phyloP scores from a whole-genome alignment of 2,329 filamentous ascomycete species.

The Xylariaceae sp. region DNA sequence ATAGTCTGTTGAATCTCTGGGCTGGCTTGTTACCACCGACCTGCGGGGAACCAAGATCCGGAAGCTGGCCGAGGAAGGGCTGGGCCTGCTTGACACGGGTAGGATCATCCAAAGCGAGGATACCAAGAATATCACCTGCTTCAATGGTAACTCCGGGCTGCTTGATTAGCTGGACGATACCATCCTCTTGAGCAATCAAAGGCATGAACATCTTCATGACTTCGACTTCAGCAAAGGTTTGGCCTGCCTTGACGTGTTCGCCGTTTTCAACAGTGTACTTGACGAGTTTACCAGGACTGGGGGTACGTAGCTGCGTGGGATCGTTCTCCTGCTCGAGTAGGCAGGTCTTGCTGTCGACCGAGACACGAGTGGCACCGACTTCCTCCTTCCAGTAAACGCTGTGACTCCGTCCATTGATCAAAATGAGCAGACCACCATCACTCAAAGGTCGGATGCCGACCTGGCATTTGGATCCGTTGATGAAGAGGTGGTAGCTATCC shows the following conservation, averaged over 20 bases:
- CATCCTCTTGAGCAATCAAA: slow-evolving; percentile 87
- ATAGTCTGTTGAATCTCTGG: slow-evolving; percentile 75
- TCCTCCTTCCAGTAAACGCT: slow-evolving; percentile 99
- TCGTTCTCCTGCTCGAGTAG: slow-evolving; percentile 98
- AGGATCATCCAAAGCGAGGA: slow-evolving; percentile 90
- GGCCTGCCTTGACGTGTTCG: slow-evolving; percentile 83
- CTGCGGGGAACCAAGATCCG: slow-evolving; percentile 78
- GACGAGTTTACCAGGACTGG: slow-evolving; percentile 94
- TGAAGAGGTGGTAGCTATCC: slow-evolving; percentile 96
- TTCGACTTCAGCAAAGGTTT: slow-evolving; percentile 94
- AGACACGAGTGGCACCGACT: slow-evolving; percentile 88
- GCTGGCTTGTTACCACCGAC: slow-evolving; percentile 87
- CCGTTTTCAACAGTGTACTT: slow-evolving; percentile 97
- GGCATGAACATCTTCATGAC: slow-evolving; percentile 99
- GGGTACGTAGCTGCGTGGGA: slow-evolving; percentile 90
- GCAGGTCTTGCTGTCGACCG: slow-evolving; percentile 97
- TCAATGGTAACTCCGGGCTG: slow-evolving; percentile 97
- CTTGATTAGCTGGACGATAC: slow-evolving; percentile 97
- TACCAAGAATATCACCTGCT: slow-evolving; percentile 97
- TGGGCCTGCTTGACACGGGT: slow-evolving; percentile 94
- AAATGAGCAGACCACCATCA: slow-evolving; percentile 86
- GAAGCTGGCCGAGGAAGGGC: slow-evolving; percentile 86
- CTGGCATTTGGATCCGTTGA: slow-evolving; percentile 95
- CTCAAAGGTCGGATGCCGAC: slow-evolving; percentile 89
- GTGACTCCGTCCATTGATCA: slow-evolving; percentile 89